Percentiles rank a stretch among this genome's conserved stretches.
These are phyloP conservation scores for Dentiscutata heterogama DNA, from an alignment of 371 early-diverging fungal species.

Conservation along the genomic window DNA sequence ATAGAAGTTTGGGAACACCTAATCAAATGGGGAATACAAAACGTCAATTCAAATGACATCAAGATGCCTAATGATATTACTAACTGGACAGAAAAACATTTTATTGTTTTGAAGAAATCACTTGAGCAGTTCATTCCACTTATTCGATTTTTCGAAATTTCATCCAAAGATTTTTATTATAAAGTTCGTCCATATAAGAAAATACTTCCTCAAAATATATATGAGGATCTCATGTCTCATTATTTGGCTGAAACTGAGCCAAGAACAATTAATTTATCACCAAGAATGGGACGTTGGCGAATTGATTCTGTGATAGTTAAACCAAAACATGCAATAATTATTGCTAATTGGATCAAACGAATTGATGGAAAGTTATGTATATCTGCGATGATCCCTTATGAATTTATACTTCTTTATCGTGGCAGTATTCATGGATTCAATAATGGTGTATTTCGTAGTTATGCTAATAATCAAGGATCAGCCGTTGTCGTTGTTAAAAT, in stretches of 20 bases:
- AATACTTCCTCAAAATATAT: constrained; percentile 24
- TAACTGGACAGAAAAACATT: constrained; percentile 13
- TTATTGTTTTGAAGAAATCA: background rate
- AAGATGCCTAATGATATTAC: background rate
- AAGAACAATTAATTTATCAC: background rate
- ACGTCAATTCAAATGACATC: background rate
- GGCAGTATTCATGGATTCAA: constrained; percentile 25
- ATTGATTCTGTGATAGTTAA: constrained; percentile 36
- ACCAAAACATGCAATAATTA: constrained; percentile 24
- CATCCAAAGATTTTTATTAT: constrained; percentile 28
- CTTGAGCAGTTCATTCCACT: constrained; percentile 16
- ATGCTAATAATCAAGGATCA: constrained; percentile 22
- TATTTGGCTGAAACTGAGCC: background rate
- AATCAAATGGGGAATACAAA: constrained; percentile 40
- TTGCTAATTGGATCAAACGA: constrained; percentile 26
- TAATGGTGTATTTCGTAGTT: background rate
- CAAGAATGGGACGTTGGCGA: background rate
- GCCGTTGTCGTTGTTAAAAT: constrained; percentile 20
- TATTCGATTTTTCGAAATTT: constrained; percentile 17
- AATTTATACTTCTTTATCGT: constrained; percentile 34
- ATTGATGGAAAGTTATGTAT: background rate
- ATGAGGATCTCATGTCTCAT: background rate
- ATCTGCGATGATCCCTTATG: background rate
- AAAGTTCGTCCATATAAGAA: constrained; percentile 27
- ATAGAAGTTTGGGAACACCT: constrained; percentile 25